Base-by-base conservation (phyloP, 2,329 filamentous ascomycete genomes). In the Penicillium sp. region DNA sequence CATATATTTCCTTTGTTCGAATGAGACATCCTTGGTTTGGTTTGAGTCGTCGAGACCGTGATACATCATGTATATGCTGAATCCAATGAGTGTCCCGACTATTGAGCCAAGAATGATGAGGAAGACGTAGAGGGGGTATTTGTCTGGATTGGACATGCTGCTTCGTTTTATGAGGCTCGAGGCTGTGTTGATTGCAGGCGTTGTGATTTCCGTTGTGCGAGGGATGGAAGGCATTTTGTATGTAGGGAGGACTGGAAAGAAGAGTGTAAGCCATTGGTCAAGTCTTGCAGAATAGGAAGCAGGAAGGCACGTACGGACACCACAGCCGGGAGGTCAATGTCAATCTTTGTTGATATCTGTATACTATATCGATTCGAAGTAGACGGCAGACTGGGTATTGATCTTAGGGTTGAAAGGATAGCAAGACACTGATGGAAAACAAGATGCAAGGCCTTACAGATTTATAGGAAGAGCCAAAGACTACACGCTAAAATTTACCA, bases 1-100 rank as follows among this genome's bases (percentile, higher is more conserved):
- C 68, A 71, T 70, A 43, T 71, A 71, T 47, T 57, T 59, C 7
- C 55, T 48, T 50, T 71, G 69, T 16, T 70, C 66, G 11, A 53
- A 38, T 11, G 59, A 10, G 21, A 63, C 21, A 0, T 70, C 67
- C 4, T 42, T 40, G 18, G 43, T 22, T 3, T 34, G 18, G 3
- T 55, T 44, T 18, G 40, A 34, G 1, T 60, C 56, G n/a, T 65
- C 60, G 6, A 63, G 38, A 8, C 50, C 65, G 32, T 69, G 58
- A 34, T 58, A 64, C 63, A 65, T 64, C 0, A 49, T 52, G 39
- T 53, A 65, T 13, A 64, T 11, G 14, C 56, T 54, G 45, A 48
- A 57, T n/a, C 63, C 63, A 10, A 65, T 61, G 3, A 65, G 57
- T n/a, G 57, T 50, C 1, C 34, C 21, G 1, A 64, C 59, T 10